Conservation (phyloP, 2,329 filamentous ascomycete species). For the Aspergillus aculeatus region DNA sequence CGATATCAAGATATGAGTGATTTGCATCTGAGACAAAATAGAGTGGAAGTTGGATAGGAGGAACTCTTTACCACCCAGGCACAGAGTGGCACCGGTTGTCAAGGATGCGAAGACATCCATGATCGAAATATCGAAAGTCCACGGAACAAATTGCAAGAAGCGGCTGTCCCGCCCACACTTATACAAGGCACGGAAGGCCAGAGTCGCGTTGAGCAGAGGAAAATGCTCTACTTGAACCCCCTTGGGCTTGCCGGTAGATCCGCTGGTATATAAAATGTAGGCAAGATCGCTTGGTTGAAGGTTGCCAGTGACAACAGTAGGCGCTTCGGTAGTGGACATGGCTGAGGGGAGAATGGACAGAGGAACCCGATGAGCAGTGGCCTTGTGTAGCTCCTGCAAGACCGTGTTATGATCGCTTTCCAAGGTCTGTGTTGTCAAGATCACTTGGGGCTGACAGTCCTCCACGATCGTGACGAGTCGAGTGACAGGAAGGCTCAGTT, state of each 20-base stretch:
- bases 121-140: too few relatives aligned
- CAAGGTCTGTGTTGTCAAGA: background rate
- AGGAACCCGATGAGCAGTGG: background rate
- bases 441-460: background rate
- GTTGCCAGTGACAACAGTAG: background rate
- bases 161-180: too few relatives aligned
- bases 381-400: background rate
- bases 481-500: background rate
- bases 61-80: too few relatives aligned
- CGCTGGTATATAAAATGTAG: background rate
- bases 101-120: too few relatives aligned
- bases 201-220: too few relatives aligned
- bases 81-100: too few relatives aligned
- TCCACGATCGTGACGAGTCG: background rate
- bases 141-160: too few relatives aligned
- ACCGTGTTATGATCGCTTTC: background rate
- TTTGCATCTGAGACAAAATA: too few relatives aligned
- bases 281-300: background rate
- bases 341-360: background rate
- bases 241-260: background rate
- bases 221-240: too few relatives aligned
- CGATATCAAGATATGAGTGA: too few relatives aligned
- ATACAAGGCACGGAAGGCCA: too few relatives aligned
- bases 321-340: background rate
- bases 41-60: too few relatives aligned